Evolutionary conservation across 2,329 filamentous ascomycete genomes (phyloP), one percentile per base, ranked within the genome.

Genomic region (Penicillium palitans): DNA sequence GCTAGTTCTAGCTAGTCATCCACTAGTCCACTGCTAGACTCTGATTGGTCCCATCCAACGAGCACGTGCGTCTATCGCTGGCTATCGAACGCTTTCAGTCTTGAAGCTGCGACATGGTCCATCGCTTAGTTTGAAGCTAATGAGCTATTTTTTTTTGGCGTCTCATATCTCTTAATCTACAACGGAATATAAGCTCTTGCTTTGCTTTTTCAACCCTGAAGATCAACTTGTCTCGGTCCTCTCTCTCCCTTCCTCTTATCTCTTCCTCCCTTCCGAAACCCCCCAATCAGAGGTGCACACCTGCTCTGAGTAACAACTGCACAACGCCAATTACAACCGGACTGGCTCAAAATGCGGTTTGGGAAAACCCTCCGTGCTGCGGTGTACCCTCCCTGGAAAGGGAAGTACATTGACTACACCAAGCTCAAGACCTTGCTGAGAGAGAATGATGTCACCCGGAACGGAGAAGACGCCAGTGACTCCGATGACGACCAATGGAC

Each of bases 321-420:
- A 58, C 59, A 58, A 52, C 52, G n/a, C 21, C 50, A 50, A 61
- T 63, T 25, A 46, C 35, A 64, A 52, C 40, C 25, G 48, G 42
- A 37, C 46, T 59, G 50, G 60, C 29, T n/a, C 70, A 81, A 60
- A 50, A 98, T 99, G 95, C 90, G 91, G 70, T 99, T 97, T 81
- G 93, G 93, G 62, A 91, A 88, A 79, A 97, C 91, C 52, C 84
- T 99, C 60, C 86, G 87, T 70, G 85, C 86, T 70, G 87, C 90
- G 59, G 82, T 90, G 68, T 95, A 98, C 75, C 79, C 84, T 67
- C 91, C 92, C 72, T 99, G 93, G 93, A 90, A 89, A 76, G 90
- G 89, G 74, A 85, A 96, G 71, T 98, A 99, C 81, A 91, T 99
- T 72, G 93, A 98, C 80, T 99, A 99, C 77, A 80, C 84, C 68